phyloP scores from a whole-genome alignment of 2,329 filamentous ascomycete species.

The Ceratocystis colombiana region DNA sequence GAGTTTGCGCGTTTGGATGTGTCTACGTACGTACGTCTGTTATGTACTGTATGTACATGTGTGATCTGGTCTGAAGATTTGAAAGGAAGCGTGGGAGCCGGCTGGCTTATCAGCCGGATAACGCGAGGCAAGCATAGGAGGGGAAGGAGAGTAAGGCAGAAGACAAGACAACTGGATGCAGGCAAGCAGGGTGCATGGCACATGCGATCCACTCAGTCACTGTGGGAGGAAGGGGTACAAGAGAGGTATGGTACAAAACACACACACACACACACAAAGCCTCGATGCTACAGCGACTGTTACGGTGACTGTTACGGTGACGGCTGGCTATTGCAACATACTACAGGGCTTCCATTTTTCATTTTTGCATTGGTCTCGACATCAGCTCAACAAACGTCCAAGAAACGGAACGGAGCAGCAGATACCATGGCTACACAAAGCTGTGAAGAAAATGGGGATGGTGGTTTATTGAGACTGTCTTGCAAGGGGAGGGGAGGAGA shows the following conservation, averaged over 20 bases:
- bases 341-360: too few species aligned
- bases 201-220: background rate
- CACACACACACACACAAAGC: too few species aligned
- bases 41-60: background rate
- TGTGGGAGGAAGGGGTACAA: too few species aligned
- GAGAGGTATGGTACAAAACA: too few species aligned
- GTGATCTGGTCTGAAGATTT: background rate
- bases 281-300: background rate
- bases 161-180: background rate
- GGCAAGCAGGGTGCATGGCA: conserved; percentile 1
- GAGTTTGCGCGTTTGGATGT: background rate
- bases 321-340: too few species aligned
- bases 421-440: background rate
- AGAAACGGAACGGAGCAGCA: background rate
- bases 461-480: conserved; percentile 10
- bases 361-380: background rate
- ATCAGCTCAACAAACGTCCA: background rate
- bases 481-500: background rate
- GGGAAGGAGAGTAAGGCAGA: background rate
- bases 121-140: background rate
- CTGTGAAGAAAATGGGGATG: background rate
- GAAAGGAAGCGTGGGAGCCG: background rate
- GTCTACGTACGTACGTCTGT: background rate
- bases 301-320: too few species aligned
- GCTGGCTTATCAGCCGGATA: background rate